Percentiles rank a stretch among this genome's conserved stretches.
Conservation (phyloP, 2,329 filamentous ascomycete species). For the Amphichorda felina region DNA sequence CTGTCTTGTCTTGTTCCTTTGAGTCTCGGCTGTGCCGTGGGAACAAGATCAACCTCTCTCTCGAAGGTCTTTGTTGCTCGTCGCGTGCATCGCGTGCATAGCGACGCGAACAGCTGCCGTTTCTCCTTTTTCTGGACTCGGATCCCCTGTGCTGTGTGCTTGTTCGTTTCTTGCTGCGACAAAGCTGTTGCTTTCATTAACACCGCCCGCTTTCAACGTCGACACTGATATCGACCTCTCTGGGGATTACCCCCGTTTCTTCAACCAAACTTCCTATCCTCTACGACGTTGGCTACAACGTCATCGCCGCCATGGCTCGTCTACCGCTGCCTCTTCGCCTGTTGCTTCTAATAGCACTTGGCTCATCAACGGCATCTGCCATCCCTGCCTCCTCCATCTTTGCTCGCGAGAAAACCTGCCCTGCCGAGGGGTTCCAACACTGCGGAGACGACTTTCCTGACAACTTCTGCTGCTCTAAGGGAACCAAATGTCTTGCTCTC, state of each 20-base stretch:
- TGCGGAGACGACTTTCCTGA: constrained; percentile 46
- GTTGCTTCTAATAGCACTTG: constrained; percentile 24
- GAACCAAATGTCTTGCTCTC: constrained; percentile 44
- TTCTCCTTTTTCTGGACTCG: not conserved
- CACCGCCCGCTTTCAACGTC: too few species aligned
- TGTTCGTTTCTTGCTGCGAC: too few species aligned
- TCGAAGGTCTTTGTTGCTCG: too few species aligned
- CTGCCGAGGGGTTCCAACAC: constrained; percentile 31
- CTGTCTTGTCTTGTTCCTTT: constrained; percentile 1
- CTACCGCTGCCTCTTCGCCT: constrained; percentile 15
- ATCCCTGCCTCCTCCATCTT: constrained; percentile 26
- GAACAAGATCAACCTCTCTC: not conserved
- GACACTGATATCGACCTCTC: too few species aligned
- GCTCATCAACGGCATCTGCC: constrained; percentile 24
- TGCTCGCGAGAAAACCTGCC: constrained; percentile 35
- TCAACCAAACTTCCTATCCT: too few species aligned
- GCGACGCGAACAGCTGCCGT: too few species aligned
- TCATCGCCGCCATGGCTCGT: not conserved
- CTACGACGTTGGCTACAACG: too few species aligned
- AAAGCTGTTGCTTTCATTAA: too few species aligned
- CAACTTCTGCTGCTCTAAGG: constrained; percentile 54
- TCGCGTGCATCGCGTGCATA: too few species aligned
- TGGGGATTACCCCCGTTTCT: too few species aligned
- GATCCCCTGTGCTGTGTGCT: not conserved
- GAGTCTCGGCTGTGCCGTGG: too few species aligned